Percentiles rank a stretch among this genome's conserved stretches.
phyloP scores from a whole-genome alignment of 805 yeast species.

The Sugiyamaella chiloensis region DNA sequence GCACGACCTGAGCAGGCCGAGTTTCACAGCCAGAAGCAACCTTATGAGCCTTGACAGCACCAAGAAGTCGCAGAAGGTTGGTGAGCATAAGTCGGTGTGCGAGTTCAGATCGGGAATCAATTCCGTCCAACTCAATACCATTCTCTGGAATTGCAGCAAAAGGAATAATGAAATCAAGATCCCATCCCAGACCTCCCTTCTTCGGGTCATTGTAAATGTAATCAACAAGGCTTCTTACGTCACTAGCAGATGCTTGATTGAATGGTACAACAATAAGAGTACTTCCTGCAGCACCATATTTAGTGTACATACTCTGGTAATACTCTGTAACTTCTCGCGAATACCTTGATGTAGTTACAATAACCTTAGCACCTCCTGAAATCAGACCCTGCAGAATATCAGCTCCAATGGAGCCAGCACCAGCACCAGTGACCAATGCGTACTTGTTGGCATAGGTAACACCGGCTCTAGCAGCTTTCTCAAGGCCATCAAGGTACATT shows the following conservation, averaged over 20 bases:
- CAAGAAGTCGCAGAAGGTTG: conserved; percentile 86
- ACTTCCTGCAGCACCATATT: conserved; percentile 90
- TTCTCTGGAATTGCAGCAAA: conserved; percentile 99
- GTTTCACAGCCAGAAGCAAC: conserved; percentile 74
- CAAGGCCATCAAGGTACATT: conserved; percentile 82
- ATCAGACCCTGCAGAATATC: conserved; percentile 91
- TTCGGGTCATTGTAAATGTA: conserved; percentile 81
- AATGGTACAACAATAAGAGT: conserved; percentile 95
- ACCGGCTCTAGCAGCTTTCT: conserved; percentile 92
- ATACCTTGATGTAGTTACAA: conserved; percentile 95
- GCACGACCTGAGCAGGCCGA: conserved; percentile 95
- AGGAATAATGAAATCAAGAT: conserved; percentile 91
- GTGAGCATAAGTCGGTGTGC: conserved; percentile 99
- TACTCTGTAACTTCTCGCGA: conserved; percentile 92
- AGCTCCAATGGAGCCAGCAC: conserved; percentile 98
- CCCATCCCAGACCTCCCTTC: conserved; percentile 96
- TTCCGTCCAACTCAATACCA: conserved; percentile 90
- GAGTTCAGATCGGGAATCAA: conserved; percentile 92
- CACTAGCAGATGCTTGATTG: conserved; percentile 96
- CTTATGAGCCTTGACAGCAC: conserved; percentile 84
- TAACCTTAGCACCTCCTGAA: conserved; percentile 96
- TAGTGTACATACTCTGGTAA: conserved; percentile 89
- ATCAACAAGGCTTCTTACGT: conserved; percentile 78
- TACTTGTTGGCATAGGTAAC: conserved; percentile 82
- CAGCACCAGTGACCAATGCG: conserved; percentile 96